These are phyloP conservation scores for Cubamyces lactineus DNA, from an alignment of 768 basidiomycete species.

Conservation along the genomic window DNA sequence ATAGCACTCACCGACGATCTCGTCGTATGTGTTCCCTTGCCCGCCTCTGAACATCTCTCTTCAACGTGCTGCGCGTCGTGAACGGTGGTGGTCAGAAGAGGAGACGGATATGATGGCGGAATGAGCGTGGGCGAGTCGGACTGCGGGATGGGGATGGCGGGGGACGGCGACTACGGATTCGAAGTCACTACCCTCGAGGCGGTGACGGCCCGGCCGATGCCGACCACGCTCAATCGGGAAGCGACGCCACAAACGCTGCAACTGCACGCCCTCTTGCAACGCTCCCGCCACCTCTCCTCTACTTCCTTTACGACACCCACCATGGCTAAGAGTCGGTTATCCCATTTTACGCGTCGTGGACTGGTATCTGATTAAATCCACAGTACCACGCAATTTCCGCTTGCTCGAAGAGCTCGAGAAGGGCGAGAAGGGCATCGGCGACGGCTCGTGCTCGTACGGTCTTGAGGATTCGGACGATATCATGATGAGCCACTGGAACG, in stretches of 20 bases:
- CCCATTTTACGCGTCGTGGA: background rate
- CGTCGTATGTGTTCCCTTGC: conserved; percentile 80
- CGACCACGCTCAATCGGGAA: conserved; percentile 19
- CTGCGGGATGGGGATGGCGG: conserved; percentile 19
- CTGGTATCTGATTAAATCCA: conserved; percentile 11
- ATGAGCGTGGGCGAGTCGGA: conserved; percentile 11
- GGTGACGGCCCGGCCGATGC: conserved; percentile 23
- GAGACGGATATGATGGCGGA: conserved; percentile 13
- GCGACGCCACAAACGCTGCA: conserved; percentile 17
- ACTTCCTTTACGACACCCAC: conserved; percentile 1
- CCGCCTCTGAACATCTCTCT: conserved; percentile 71
- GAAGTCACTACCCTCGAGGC: conserved; percentile 12
- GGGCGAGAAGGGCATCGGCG: conserved; percentile 99
- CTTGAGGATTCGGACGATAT: conserved; percentile 95
- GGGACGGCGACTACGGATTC: conserved; percentile 5
- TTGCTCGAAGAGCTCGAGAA: conserved; percentile 98
- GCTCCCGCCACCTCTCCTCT: conserved; percentile 1
- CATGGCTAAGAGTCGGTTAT: conserved; percentile 38
- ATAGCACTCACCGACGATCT: conserved; percentile 79
- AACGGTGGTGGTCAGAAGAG: conserved; percentile 1
- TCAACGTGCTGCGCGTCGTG: background rate
- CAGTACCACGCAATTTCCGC: conserved; percentile 96
- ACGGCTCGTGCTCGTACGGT: conserved; percentile 97
- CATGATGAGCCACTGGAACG: conserved; percentile 98
- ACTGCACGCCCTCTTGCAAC: conserved; percentile 1